Evolutionary conservation across 257 asterid species (phyloP).

Genomic region (Apocynum venetum): DNA sequence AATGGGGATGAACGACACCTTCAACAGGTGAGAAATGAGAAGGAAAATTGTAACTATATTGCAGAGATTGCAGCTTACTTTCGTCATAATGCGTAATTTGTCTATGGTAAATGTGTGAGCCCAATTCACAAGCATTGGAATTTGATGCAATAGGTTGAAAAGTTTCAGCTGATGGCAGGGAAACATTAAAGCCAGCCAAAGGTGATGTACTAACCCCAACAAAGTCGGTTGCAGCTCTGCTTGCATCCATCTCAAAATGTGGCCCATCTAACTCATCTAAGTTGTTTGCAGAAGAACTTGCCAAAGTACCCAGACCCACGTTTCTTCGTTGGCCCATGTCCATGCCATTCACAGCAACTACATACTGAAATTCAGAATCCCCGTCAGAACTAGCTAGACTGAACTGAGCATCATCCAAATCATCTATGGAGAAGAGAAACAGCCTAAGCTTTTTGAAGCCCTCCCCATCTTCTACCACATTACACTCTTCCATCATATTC

Average conservation of each 20-base stretch:
- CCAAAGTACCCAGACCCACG: constrained; percentile 39
- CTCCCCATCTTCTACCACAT: constrained; percentile 47
- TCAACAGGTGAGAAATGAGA: constrained; percentile 34
- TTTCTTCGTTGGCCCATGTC: constrained; percentile 43
- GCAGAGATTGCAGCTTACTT: constrained; percentile 32
- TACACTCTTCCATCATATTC: constrained; percentile 95
- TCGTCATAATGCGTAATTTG: constrained; percentile 32
- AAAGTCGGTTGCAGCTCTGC: constrained; percentile 36
- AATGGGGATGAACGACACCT: constrained; percentile 35
- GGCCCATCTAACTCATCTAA: constrained; percentile 49
- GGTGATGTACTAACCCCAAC: constrained; percentile 35
- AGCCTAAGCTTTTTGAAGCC: constrained; percentile 64
- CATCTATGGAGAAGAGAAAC: constrained; percentile 67
- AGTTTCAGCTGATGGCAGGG: constrained; percentile 35
- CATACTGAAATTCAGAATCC: constrained; percentile 72
- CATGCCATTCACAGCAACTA: constrained; percentile 79
- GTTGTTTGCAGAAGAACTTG: constrained; percentile 50
- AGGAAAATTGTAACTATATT: constrained; percentile 31
- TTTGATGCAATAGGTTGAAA: constrained; percentile 32
- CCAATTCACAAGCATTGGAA: constrained; percentile 35
- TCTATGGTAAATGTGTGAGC: constrained; percentile 30
- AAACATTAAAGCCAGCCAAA: constrained; percentile 33
- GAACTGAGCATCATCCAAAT: constrained; percentile 63
- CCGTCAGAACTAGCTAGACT: constrained; percentile 47
- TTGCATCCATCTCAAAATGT: constrained; percentile 36